Conservation (phyloP, 2,329 filamentous ascomycete species). For the Fusarium sulawesiense region DNA sequence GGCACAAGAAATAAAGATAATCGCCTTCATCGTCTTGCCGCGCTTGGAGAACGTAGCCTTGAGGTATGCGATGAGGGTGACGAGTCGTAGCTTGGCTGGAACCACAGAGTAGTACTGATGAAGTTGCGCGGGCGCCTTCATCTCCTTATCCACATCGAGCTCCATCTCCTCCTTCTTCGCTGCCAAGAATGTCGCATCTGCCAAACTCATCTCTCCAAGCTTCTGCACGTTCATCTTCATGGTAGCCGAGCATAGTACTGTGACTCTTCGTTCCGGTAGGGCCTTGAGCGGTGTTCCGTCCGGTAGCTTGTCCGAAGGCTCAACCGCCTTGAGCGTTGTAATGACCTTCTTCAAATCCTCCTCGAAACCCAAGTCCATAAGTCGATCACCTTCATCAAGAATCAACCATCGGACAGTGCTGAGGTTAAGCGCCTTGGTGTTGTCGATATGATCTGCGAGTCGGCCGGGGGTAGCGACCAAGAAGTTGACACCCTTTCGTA, state of each 20-base stretch:
- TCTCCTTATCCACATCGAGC: conserved; percentile 66
- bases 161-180: conserved; percentile 66
- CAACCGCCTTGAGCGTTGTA: conserved; percentile 76
- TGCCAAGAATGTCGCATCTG: conserved; percentile 89
- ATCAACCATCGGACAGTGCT: conserved; percentile 93
- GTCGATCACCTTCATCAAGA: conserved; percentile 93
- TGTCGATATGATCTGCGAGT: conserved; percentile 89
- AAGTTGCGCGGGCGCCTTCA: conserved; percentile 85
- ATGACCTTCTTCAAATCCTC: conserved; percentile 92
- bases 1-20: conserved; percentile 95
- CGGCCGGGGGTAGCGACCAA: conserved; percentile 94
- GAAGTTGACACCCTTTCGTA: conserved; percentile 95
- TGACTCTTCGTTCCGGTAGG: conserved; percentile 81
- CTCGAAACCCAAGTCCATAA: conserved; percentile 98
- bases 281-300: conserved; percentile 69
- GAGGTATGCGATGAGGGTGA: conserved; percentile 85
- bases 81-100: conserved; percentile 88
- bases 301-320: conserved; percentile 68
- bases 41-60: conserved; percentile 89
- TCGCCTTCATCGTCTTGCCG: conserved; percentile 95
- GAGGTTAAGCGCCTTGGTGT: conserved; percentile 89
- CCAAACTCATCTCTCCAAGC: conserved; percentile 92
- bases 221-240: conserved; percentile 98
- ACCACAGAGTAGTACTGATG: conserved; percentile 92
- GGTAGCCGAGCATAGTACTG: conserved; percentile 93